Conservation (phyloP, 306 rosid genomes). For the Cucurbita ficifolia region DNA sequence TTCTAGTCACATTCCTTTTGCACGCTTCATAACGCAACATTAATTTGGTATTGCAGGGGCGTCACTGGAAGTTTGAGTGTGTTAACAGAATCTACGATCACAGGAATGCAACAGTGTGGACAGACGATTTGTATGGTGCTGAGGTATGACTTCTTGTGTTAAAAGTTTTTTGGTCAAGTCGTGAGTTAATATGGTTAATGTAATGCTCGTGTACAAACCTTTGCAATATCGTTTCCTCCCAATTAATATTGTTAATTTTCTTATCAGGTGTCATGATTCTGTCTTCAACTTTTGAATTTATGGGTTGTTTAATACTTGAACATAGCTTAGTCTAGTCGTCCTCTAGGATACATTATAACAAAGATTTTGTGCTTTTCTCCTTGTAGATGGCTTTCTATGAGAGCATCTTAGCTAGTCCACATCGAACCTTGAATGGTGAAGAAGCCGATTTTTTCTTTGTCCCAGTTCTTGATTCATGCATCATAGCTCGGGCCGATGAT, state of each 20-base stretch:
- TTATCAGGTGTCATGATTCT: background rate
- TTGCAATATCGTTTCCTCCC: background rate
- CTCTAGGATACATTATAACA: background rate
- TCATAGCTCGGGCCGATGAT: conserved; percentile 85
- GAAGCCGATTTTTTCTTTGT: conserved; percentile 96
- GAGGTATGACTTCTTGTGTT: conserved; percentile 44
- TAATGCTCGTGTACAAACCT: background rate
- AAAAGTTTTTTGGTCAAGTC: background rate
- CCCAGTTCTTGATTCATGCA: conserved; percentile 93
- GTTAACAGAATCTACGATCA: conserved; percentile 69
- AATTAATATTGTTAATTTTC: background rate
- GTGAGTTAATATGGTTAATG: background rate
- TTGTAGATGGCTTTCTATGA: conserved; percentile 79
- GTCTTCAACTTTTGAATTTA: background rate
- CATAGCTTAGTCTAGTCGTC: background rate
- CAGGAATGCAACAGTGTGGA: conserved; percentile 66
- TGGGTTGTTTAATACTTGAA: background rate
- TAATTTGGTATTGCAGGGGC: conserved; percentile 48
- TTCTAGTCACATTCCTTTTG: conserved; percentile 9
- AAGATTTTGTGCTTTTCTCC: conserved; percentile 11
- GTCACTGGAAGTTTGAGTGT: conserved; percentile 77
- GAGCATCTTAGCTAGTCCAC: conserved; percentile 76
- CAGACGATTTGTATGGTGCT: conserved; percentile 67
- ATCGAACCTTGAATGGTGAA: conserved; percentile 80
- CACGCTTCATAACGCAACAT: conserved; percentile 11